Evolutionary conservation across 1,139 yeast genomes (phyloP), one percentile per base, ranked within the genome.

Genomic region (Pichia terricola): DNA sequence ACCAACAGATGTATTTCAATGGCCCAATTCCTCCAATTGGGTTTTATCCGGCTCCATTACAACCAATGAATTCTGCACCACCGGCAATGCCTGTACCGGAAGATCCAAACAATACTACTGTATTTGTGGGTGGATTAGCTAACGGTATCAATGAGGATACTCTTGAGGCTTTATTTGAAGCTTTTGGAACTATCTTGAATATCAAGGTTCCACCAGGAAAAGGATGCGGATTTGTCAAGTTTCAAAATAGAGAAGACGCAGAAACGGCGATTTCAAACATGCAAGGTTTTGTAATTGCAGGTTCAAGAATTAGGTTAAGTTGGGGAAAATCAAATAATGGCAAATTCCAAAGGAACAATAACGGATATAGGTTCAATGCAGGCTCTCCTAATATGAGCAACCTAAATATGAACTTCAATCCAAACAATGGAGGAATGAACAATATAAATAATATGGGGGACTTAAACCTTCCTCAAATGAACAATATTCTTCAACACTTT

Each of bases 171-270:
- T 70, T 82, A 42, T 88, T 88, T 65, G 79, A 79, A 55, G 86
- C 94, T 11, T 89, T 85, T 67, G 97, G 97, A 30, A 74, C 75
- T 43, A 84, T 89, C 51, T 75, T 81, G 45, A 87, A 84, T 56
- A 91, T 88, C 42, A 86, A 87, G 60, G 85, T 88, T 41, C 96
- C 96, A 8, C 80, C 82, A 4, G 95, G 95, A 16, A 88, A 88
- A 60, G 94, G 94, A 46, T 88, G 96, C 65, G 97, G 96, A 2
- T 89, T 88, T 66, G 89, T 88, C 45, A 94, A 85, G 62, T 88
- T 80, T 60, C 73, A 79, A 30, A 75, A 78, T 37, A 72, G 94
- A 47, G 81, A 79, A 50, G 84, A 87, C 52, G 96, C 96, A 0
- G 96, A 88, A 62, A 79, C 80, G 41, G 95, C 96, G 11, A 87